Conservation (phyloP, 2,329 filamentous ascomycete genomes). For the Dothiorella sarmentorum region DNA sequence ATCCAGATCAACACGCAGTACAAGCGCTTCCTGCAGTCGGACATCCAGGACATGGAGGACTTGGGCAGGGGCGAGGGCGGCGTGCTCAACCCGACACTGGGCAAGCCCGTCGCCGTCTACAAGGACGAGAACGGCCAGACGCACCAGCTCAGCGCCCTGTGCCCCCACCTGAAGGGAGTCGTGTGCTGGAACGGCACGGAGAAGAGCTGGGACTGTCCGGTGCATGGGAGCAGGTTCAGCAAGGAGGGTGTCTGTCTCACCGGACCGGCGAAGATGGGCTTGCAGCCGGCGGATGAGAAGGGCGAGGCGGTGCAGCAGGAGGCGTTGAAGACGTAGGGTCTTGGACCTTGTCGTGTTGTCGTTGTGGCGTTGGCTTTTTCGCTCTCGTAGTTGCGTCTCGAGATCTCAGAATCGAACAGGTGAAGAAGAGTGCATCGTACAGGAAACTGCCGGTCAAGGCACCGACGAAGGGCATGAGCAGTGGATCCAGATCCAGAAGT, state of each 20-base stretch:
- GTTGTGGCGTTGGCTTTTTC: no score
- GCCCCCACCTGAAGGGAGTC: conserved; percentile 55
- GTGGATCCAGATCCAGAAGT: conserved; percentile 67
- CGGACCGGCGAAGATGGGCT: conserved; percentile 39
- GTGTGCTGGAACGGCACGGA: conserved; percentile 55
- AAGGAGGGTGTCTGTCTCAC: conserved; percentile 42
- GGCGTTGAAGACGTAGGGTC: conserved; percentile 12
- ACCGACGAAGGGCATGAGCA: conserved; percentile 59
- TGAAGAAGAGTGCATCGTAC: conserved; percentile 67
- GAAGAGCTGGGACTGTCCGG: conserved; percentile 55
- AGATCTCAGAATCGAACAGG: no score
- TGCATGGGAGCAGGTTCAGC: conserved; percentile 44
- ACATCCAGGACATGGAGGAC: conserved; percentile 57
- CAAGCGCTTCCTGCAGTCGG: conserved; percentile 52
- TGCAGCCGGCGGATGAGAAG: conserved; percentile 32
- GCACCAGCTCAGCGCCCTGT: conserved; percentile 52
- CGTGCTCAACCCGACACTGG: conserved; percentile 48
- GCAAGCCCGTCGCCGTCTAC: conserved; percentile 54
- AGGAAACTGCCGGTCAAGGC: conserved; percentile 62
- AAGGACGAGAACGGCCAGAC: conserved; percentile 54
- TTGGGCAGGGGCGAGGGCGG: conserved; percentile 49
- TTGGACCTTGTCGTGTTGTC: no score
- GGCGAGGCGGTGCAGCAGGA: conserved; percentile 26
- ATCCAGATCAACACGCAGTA: conserved; percentile 56
- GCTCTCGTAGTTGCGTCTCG: no score